Percentiles rank a stretch among this genome's conserved stretches.
phyloP scores from a whole-genome alignment of 805 yeast species.

The Metschnikowia amazonensis region DNA sequence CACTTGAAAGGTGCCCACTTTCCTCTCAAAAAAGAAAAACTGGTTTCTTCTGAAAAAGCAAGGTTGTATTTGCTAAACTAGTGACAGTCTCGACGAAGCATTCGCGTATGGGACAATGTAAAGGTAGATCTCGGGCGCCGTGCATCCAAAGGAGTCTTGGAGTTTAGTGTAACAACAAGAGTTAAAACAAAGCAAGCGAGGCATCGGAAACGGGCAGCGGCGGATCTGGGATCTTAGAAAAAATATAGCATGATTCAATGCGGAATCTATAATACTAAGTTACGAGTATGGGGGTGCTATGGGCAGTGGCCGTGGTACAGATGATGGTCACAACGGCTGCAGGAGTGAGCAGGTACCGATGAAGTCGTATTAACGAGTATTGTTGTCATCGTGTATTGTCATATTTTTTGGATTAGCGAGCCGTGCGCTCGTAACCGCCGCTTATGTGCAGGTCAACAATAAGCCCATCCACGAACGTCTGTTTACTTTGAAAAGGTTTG shows the following conservation, averaged over 20 bases:
- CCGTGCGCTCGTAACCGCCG: neutral
- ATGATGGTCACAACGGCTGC: neutral
- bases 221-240: no score
- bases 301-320: neutral
- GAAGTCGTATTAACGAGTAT: no score
- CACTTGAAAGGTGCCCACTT: no score
- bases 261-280: no score
- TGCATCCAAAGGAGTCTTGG: neutral
- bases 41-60: neutral
- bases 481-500: neutral
- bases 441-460: neutral
- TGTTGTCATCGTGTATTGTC: neutral
- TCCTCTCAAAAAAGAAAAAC: no score
- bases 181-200: no score
- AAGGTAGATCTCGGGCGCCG: no score
- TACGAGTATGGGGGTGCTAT: no score
- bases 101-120: neutral
- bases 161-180: no score
- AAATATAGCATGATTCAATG: no score
- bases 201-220: no score
- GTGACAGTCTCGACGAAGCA: neutral
- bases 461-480: neutral
- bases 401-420: neutral
- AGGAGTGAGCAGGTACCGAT: neutral
- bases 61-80: neutral